Percentiles rank a stretch among this genome's conserved stretches.
These are phyloP conservation scores for Pinus tabuliformis DNA, from an alignment of 75 land plant species.

Conservation along the genomic window DNA sequence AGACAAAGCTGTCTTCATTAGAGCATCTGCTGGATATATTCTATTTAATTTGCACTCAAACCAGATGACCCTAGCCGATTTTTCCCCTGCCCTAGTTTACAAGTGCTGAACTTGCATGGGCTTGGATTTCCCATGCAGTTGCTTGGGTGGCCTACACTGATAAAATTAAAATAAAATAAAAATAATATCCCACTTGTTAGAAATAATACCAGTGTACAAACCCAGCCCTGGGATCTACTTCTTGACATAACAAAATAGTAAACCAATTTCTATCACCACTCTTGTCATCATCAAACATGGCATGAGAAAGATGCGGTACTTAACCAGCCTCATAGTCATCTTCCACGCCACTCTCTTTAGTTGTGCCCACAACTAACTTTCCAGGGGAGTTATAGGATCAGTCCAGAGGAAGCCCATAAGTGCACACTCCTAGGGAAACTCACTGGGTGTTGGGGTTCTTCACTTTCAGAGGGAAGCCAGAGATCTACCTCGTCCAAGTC, in stretches of 20 bases:
- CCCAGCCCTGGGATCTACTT: neutral
- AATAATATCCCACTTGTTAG: slow-evolving; percentile 5
- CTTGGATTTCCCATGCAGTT: slow-evolving; percentile 2
- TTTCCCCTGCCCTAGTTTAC: slow-evolving; percentile 9
- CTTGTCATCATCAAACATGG: slow-evolving; percentile 24
- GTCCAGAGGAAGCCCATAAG: slow-evolving; percentile 6
- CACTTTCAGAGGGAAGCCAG: slow-evolving; percentile 42
- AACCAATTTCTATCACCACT: no score
- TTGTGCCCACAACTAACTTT: slow-evolving; percentile 33
- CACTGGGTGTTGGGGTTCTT: neutral
- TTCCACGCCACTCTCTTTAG: slow-evolving; percentile 56
- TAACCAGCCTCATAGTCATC: slow-evolving; percentile 46
- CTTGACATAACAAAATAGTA: neutral
- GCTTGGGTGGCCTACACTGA: slow-evolving; percentile 20
- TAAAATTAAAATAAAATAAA: slow-evolving; percentile 17
- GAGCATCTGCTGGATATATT: no score
- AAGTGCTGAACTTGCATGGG: neutral
- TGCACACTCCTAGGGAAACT: slow-evolving; percentile 11
- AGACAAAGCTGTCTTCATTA: no score
- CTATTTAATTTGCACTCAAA: slow-evolving; percentile 1
- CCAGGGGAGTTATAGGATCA: slow-evolving; percentile 16
- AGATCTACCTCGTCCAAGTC: slow-evolving; percentile 32
- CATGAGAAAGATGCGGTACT: slow-evolving; percentile 44
- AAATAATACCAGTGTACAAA: neutral
- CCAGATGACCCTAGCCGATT: neutral